Base-by-base conservation (phyloP, 495 filamentous ascomycete genomes). In the Neurospora sp. region DNA sequence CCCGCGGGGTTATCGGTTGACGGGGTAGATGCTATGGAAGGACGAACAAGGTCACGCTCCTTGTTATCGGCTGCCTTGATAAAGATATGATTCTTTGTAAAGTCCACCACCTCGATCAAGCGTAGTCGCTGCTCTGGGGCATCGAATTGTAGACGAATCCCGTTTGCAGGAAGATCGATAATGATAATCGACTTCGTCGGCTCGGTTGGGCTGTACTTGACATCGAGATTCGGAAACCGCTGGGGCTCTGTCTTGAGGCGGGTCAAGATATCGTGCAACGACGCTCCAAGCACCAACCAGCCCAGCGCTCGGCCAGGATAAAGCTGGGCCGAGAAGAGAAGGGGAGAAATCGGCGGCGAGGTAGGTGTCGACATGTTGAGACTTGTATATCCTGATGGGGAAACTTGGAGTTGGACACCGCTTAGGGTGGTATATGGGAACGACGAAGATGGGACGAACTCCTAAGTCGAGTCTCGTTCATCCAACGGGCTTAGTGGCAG, bases 71-170 rank as follows among this genome's bases (percentile, higher is more conserved):
- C 89, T 13, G 79, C 79, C 80, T 97, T 95, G 82, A 98, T 93
- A 39, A 89, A 88, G 54, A 98, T 87, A 39, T 89, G 87, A 42
- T 88, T 92, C 79, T 94, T 95, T n/a, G 91, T 89, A 75, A 99
- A 98, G 79, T 98, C 94, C 28, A 93, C 82, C 24, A 98, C 87
- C 81, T 99, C 96, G 78, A 99, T 93, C 70, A 99, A 81, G 2
- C 96, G 91, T 19, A 99, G 85, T 54, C 94, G 88, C 82, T 99
- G 96, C 77, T 97, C 94, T 4, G 93, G 90, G 0, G 95, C 96
- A 78, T 99, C 96, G 77, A 99, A 99, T 36, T 92, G 93, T 69
- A 98, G 83, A 15, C 95, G 92, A 36, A 99, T 77, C 24, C 96
- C 96, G 81, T 98, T 98, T 7, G 87, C 86, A 11, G 94, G 92